Percentiles rank a stretch among this genome's conserved stretches.
These are phyloP conservation scores for Alternaria hordeiaustralica DNA, from an alignment of 2,329 filamentous ascomycete genomes.

Conservation along the genomic window DNA sequence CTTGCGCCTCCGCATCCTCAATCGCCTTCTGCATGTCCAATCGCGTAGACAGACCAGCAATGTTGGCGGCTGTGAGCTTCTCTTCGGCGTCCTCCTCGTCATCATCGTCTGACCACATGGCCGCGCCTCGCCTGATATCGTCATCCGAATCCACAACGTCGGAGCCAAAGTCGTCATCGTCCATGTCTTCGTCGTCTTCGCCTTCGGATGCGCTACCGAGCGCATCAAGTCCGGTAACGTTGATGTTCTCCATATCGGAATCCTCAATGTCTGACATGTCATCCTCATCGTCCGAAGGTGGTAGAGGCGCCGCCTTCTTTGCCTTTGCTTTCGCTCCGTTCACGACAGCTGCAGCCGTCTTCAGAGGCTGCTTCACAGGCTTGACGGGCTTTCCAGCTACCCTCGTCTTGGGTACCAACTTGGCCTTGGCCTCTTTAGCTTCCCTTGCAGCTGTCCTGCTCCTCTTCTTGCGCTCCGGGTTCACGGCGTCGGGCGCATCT, in stretches of 20 bases:
- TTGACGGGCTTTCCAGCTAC: constrained; percentile 12
- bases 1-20: constrained; percentile 82
- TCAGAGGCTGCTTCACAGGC: constrained; percentile 11
- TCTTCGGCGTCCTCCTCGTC: constrained; percentile 91
- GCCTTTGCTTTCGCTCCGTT: constrained; percentile 44
- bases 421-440: constrained; percentile 21
- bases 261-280: constrained; percentile 29
- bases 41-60: constrained; percentile 86
- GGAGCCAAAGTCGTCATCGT: constrained; percentile 49
- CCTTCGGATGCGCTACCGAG: constrained; percentile 48
- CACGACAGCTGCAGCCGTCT: constrained; percentile 50
- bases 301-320: constrained; percentile 42
- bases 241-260: constrained; percentile 38
- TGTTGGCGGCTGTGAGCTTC: constrained; percentile 92
- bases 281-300: constrained; percentile 40
- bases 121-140: constrained; percentile 50
- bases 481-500: constrained; percentile 65
- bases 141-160: constrained; percentile 69
- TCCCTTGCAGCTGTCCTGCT: constrained; percentile 53
- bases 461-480: constrained; percentile 64
- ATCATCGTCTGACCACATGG: constrained; percentile 96
- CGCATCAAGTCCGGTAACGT: constrained; percentile 48
- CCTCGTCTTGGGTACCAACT: constrained; percentile 22
- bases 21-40: constrained; percentile 78
- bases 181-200: constrained; percentile 46